Conservation (phyloP, 441 rosid genomes). For the Breynia disticha region DNA sequence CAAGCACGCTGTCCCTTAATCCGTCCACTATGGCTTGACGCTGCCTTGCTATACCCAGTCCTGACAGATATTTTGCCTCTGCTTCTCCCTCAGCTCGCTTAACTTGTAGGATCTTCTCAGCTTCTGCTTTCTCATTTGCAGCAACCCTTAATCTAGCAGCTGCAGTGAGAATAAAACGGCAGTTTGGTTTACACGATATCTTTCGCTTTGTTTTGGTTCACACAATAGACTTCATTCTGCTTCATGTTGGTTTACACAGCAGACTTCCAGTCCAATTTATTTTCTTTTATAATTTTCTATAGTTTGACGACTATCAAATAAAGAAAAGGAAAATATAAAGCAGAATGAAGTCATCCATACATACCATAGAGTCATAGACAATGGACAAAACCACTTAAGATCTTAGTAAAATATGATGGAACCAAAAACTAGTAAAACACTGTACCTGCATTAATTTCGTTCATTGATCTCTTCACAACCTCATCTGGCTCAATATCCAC, state of each 20-base stretch:
- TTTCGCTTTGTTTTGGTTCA: too few relatives aligned
- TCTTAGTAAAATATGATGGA: too few relatives aligned
- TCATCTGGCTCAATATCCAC: conserved; percentile 48
- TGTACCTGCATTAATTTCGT: conserved; percentile 37
- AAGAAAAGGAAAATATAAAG: too few relatives aligned
- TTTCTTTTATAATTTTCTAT: too few relatives aligned
- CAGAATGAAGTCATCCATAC: too few relatives aligned
- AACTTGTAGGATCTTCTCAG: conserved; percentile 36
- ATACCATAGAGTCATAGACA: too few relatives aligned
- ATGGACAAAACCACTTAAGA: too few relatives aligned
- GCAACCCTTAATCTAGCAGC: conserved; percentile 37
- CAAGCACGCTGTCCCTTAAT: conserved; percentile 35
- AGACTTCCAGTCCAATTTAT: too few relatives aligned
- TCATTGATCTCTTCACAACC: conserved; percentile 51
- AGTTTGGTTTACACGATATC: not conserved
- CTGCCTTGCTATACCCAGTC: conserved; percentile 35
- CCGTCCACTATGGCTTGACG: conserved; percentile 39
- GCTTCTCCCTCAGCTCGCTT: conserved; percentile 40
- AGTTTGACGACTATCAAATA: too few relatives aligned
- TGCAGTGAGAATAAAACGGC: conserved; percentile 6
- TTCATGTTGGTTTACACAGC: too few relatives aligned
- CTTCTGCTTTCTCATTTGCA: conserved; percentile 35
- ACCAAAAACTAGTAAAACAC: conserved; percentile 15
- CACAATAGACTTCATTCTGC: too few relatives aligned
- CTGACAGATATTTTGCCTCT: conserved; percentile 30